Evolutionary conservation across 176 grass and related monocot genomes (phyloP).

Genomic region (Paspalum notatum): DNA sequence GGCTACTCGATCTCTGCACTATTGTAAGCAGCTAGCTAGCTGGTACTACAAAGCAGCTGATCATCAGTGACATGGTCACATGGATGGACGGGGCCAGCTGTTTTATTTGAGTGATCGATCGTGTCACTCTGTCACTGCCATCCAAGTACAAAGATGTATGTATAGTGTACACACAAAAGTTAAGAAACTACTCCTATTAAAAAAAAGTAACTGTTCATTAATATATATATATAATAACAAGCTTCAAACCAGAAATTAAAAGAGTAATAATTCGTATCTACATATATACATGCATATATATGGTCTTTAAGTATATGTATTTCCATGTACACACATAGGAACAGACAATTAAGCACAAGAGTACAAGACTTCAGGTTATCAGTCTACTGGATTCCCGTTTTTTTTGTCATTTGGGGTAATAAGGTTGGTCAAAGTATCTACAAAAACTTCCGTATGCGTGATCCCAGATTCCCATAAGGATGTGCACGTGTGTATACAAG

Average conservation of each 20-base stretch:
- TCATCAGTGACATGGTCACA: neutral
- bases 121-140: neutral
- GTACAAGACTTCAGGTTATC: neutral
- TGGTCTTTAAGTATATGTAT: neutral
- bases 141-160: conserved; percentile 11
- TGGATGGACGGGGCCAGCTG: neutral
- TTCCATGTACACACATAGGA: neutral
- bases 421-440: neutral
- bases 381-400: too few relatives aligned
- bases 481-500: conserved; percentile 1
- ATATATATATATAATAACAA: neutral
- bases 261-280: neutral
- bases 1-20: too few relatives aligned
- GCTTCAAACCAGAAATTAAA: neutral
- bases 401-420: too few relatives aligned
- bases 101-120: conserved; percentile 8
- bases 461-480: too few relatives aligned
- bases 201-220: neutral
- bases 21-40: conserved; percentile 7
- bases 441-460: neutral
- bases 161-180: neutral
- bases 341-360: neutral
- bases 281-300: neutral
- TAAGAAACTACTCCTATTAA: neutral
- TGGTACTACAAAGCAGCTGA: conserved; percentile 11